Evolutionary conservation across 1,139 yeast species (phyloP).

Genomic region (Zygosaccharomyces pseudobailii): DNA sequence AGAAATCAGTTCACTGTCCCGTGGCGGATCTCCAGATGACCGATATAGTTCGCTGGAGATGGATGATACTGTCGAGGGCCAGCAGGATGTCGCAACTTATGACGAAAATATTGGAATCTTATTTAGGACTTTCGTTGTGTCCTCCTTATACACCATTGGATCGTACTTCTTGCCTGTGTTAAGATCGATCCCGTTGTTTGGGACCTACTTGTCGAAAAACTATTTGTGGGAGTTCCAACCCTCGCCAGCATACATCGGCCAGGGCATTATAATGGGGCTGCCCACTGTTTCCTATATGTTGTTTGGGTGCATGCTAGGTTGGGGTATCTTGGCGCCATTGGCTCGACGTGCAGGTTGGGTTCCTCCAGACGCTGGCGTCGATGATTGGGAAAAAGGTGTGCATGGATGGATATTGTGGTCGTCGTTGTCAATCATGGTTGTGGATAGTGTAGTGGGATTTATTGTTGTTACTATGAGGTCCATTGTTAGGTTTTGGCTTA

Average conservation of each 20-base stretch:
- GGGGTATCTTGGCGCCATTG: constrained; percentile 85
- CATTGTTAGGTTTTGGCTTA: constrained; percentile 28
- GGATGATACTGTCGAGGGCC: constrained; percentile 11
- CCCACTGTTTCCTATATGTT: constrained; percentile 90
- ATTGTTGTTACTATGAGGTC: constrained; percentile 55
- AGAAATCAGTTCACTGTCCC: constrained; percentile 5
- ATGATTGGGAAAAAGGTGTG: constrained; percentile 89
- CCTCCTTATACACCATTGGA: constrained; percentile 66
- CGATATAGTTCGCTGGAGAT: constrained; percentile 9
- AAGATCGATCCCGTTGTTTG: constrained; percentile 71
- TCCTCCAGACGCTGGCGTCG: constrained; percentile 73
- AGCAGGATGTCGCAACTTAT: constrained; percentile 38
- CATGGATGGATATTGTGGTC: constrained; percentile 99
- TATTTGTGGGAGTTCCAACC: constrained; percentile 90
- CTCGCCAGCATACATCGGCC: constrained; percentile 95
- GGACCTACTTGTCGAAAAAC: constrained; percentile 52
- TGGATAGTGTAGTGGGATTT: constrained; percentile 83
- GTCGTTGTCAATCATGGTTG: constrained; percentile 87
- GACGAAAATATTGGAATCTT: constrained; percentile 55
- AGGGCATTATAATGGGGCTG: constrained; percentile 95
- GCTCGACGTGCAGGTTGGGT: constrained; percentile 66
- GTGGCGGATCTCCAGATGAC: constrained; percentile 3
- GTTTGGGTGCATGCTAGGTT: constrained; percentile 82
- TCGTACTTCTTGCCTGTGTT: constrained; percentile 72
- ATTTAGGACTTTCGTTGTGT: constrained; percentile 54